Evolutionary conservation across 441 rosid genomes (phyloP), one percentile per base, ranked within the genome.

Genomic region (Viola pubescens): DNA sequence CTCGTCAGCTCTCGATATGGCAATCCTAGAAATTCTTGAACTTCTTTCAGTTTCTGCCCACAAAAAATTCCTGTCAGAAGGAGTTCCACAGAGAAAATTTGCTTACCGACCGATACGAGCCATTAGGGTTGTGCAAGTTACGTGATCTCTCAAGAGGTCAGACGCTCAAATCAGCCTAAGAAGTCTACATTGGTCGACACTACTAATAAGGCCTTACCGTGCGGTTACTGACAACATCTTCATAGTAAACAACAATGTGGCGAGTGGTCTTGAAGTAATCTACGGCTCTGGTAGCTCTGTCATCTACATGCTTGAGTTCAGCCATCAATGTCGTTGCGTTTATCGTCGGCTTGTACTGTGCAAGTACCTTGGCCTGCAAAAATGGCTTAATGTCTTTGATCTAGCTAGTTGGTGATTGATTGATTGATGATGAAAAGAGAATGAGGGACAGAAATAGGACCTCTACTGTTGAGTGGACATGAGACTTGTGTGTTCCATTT

Each of bases 401-500:
- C 13, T 26, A 26, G 34, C 6, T 11, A 13, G 4, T 49, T 51
- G 1, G 26, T 44, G 26, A 59, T 5, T 11, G 0, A 2, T 12
- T 0, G 6, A 2, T 12, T 0, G 6, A 39, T 4, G 1, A 1
- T 34, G 7, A 26, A 26, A 26, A 26, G 34, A 59, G 47, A 37
- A 5, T 46, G 34, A 45, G 60, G 45, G 13, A 26, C 34, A 8
- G 7, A 38, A 13, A 7, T 6, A n/a, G 16, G 10, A 81, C 89
- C 84, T 81, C 84, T 6, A 52, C 60, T 3, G 68, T 9, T 0
- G 82, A 75, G 54, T 81, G 89, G 52, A 83, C 86, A 63, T 83
- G 89, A 61, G 89, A 81, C 60, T 83, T 81, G 77, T 83, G 89
- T 13, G 79, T 81, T 64, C 89, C 84, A 39, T 79, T 81, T 26